Evolutionary conservation across 2,329 filamentous ascomycete genomes (phyloP).

Genomic region (Blumeria hordei): DNA sequence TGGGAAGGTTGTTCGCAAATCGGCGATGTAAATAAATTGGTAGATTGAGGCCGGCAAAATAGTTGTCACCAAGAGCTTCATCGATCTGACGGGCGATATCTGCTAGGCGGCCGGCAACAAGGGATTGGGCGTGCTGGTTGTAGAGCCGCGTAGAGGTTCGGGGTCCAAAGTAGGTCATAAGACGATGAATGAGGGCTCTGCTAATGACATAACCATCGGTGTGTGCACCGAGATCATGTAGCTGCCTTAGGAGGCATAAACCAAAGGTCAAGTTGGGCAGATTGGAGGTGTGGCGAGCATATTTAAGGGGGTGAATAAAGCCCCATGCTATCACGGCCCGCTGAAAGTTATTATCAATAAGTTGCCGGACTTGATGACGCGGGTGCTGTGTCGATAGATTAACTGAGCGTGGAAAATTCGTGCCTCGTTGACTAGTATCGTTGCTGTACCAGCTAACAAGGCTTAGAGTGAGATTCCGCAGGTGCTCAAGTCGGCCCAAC

Average conservation of each 20-base stretch:
- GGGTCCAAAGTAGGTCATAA: conserved; percentile 1
- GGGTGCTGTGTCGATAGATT: conserved; percentile 7
- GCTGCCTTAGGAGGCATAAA: conserved; percentile 9
- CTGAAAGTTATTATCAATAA: conserved; percentile 22
- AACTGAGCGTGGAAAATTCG: conserved; percentile 3
- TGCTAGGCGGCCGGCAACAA: background rate
- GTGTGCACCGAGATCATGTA: conserved; percentile 7
- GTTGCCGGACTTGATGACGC: conserved; percentile 15
- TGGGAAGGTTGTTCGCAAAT: background rate
- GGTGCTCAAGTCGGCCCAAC: conserved; percentile 24
- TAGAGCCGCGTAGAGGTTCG: background rate
- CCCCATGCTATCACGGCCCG: conserved; percentile 24
- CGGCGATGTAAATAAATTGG: background rate
- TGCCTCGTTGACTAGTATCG: background rate
- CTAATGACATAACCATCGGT: conserved; percentile 5
- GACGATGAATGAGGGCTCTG: conserved; percentile 1
- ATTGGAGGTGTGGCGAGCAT: background rate
- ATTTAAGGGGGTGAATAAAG: conserved; percentile 15
- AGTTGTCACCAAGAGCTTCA: background rate
- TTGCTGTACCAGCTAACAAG: conserved; percentile 20
- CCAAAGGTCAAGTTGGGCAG: conserved; percentile 7
- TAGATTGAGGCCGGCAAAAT: background rate
- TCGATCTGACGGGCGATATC: conserved; percentile 1
- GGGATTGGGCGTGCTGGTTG: background rate
- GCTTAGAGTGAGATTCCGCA: conserved; percentile 25